Conservation (phyloP, 1,284 basidiomycete genomes). For the Ganoderma leucocontextum region DNA sequence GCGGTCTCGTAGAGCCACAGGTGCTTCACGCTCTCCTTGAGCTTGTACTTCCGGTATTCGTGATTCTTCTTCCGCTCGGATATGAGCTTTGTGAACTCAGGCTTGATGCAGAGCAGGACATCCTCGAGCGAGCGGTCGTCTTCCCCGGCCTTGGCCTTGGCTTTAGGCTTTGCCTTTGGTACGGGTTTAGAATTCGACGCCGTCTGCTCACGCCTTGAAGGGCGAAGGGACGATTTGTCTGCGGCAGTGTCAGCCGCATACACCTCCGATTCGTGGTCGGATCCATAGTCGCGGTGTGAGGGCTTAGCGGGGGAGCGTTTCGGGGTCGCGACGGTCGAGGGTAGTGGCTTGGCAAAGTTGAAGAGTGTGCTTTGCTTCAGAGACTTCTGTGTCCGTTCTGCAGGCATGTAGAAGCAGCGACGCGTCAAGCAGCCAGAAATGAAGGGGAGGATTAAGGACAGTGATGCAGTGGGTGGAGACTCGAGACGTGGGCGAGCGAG, state of each 20-base stretch:
- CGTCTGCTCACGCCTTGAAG: neutral
- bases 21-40: slow-evolving; percentile 40
- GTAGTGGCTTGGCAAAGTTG: slow-evolving; percentile 5
- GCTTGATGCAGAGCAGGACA: slow-evolving; percentile 43
- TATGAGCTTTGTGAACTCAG: slow-evolving; percentile 43
- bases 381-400: slow-evolving; percentile 14
- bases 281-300: neutral
- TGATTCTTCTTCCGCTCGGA: slow-evolving; percentile 45
- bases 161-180: neutral
- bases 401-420: slow-evolving; percentile 14
- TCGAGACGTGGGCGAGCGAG: too few species aligned
- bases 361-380: slow-evolving; percentile 19
- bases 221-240: neutral
- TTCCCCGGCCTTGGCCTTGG: slow-evolving; percentile 13
- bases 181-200: neutral
- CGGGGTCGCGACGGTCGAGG: neutral
- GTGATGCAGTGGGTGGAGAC: neutral
- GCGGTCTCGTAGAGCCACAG: slow-evolving; percentile 46
- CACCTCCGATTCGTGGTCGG: neutral
- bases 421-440: neutral
- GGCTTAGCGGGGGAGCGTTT: neutral
- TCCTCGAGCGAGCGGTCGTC: slow-evolving; percentile 41
- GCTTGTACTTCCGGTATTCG: slow-evolving; percentile 45
- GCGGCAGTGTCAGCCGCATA: neutral
- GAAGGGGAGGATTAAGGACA: neutral